Base-by-base conservation (phyloP, 257 asterid genomes). In the Primulina eburnea region DNA sequence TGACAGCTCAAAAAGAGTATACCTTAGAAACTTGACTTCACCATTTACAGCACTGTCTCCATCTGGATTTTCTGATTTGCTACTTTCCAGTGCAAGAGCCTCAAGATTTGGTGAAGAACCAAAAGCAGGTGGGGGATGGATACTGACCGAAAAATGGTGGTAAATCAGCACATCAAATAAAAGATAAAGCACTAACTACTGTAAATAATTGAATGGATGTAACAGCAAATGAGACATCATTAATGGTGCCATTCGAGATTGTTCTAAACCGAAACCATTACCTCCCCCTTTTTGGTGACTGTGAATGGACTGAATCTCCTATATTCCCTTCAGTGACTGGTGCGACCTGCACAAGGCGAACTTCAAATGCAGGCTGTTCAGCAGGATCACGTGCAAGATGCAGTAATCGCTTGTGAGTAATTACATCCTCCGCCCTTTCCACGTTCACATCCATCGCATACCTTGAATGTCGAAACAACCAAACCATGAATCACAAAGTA, bases 31-130 rank as follows among this genome's bases (percentile, higher is more conserved):
- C 73, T 73, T 85, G 80, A 78, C 69, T 75, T 71, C 77, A 35
- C 77, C 77, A 69, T 78, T 72, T 68, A 68, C 77, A 64, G 74
- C 80, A 61, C 72, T 62, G 67, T 82, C 96, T 53, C 80, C 91
- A 69, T 76, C 89, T 79, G 82, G 85, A 75, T 73, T 85, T 79
- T 86, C 85, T 21, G 88, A 79, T 79, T 86, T 83, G 87, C 75
- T 82, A 57, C 73, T 75, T 79, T 87, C 97, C 12, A 88, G 84
- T 67, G 96, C 95, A 76, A 91, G 96, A 66, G 97, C 89, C 89
- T 94, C 99, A 21, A 91, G 99, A 82, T 94, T 94, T 61, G 96
- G 96, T 71, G 99, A 91, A 68, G 99, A 94, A 68, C 97, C 99
- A 85, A 94, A 94, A 70, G 99, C 95, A 63, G 99, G 99, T 57